phyloP scores from a whole-genome alignment of 1,284 basidiomycete species.

The Uromyces viciae-fabae region DNA sequence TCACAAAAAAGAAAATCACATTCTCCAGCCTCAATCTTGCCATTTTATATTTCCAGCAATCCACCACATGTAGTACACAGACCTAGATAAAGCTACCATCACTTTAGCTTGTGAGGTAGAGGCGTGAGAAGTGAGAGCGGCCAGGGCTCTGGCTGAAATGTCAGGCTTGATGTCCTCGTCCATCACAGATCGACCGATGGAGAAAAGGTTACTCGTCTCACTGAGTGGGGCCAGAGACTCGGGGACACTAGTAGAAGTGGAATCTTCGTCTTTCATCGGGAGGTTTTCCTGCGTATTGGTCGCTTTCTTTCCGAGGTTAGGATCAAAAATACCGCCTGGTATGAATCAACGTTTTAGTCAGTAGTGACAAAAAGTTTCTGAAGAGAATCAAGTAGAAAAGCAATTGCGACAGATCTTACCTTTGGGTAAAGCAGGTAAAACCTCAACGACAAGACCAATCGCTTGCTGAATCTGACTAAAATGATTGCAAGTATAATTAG shows the following conservation, averaged over 20 bases:
- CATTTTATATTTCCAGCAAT: no score
- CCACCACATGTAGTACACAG: no score
- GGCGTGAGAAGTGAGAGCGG: not conserved
- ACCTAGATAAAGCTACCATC: no score
- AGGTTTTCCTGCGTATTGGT: constrained; percentile 37
- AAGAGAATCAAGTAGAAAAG: not conserved
- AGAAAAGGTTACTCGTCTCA: not conserved
- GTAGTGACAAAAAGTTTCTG: not conserved
- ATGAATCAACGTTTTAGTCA: not conserved
- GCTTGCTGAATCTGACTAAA: constrained; percentile 77
- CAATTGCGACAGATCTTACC: constrained; percentile 58
- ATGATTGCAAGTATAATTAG: not conserved
- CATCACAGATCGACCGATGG: not conserved
- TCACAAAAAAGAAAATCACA: no score
- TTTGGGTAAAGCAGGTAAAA: constrained; percentile 84
- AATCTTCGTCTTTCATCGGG: constrained; percentile 48
- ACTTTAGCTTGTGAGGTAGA: no score
- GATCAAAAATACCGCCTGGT: constrained; percentile 51
- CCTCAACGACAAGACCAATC: constrained; percentile 75
- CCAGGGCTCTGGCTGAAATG: constrained; percentile 9
- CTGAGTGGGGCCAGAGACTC: not conserved
- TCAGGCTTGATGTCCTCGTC: constrained; percentile 34
- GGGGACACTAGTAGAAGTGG: constrained; percentile 6
- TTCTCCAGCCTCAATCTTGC: no score
- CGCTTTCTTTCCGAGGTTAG: constrained; percentile 47